Evolutionary conservation across 2,329 filamentous ascomycete species (phyloP).

Genomic region (Diaporthe sp.): DNA sequence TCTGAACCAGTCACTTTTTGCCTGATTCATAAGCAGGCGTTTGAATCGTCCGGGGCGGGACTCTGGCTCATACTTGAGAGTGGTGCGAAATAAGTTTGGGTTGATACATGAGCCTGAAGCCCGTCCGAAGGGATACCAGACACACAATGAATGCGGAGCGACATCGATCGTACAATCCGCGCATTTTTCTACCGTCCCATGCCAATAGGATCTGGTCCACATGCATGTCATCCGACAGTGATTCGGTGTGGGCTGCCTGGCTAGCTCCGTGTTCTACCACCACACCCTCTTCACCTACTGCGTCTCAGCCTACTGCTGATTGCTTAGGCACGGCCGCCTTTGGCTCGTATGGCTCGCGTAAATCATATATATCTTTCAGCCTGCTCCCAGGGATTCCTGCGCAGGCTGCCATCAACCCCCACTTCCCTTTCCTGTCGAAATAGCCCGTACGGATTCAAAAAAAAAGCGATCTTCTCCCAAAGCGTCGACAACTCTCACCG

Average conservation of each 20-base stretch:
- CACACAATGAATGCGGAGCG: background rate
- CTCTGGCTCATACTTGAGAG: background rate
- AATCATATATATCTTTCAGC: slow-evolving; percentile 32
- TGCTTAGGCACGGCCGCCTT: slow-evolving; percentile 22
- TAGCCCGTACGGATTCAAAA: background rate
- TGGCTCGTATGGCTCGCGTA: slow-evolving; percentile 1
- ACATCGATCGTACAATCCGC: slow-evolving; percentile 24
- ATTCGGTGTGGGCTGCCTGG: slow-evolving; percentile 39
- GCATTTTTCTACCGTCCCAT: slow-evolving; percentile 24
- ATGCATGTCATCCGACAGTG: slow-evolving; percentile 37
- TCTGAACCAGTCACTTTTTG: background rate
- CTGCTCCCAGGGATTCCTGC: background rate
- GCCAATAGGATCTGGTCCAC: slow-evolving; percentile 18
- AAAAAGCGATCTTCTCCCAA: background rate
- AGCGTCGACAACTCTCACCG: background rate
- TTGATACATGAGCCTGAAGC: background rate
- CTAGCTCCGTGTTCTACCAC: slow-evolving; percentile 32
- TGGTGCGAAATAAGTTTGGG: background rate
- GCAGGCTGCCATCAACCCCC: slow-evolving; percentile 5
- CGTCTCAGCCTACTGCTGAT: slow-evolving; percentile 33
- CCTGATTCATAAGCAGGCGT: background rate
- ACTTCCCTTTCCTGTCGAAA: background rate
- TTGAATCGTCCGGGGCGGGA: background rate
- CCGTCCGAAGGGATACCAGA: background rate
- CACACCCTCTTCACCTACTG: slow-evolving; percentile 34